Percentiles rank a stretch among this genome's conserved stretches.
Evolutionary conservation across 1,139 yeast genomes (phyloP).

Genomic region (Blastobotrys serpentis): DNA sequence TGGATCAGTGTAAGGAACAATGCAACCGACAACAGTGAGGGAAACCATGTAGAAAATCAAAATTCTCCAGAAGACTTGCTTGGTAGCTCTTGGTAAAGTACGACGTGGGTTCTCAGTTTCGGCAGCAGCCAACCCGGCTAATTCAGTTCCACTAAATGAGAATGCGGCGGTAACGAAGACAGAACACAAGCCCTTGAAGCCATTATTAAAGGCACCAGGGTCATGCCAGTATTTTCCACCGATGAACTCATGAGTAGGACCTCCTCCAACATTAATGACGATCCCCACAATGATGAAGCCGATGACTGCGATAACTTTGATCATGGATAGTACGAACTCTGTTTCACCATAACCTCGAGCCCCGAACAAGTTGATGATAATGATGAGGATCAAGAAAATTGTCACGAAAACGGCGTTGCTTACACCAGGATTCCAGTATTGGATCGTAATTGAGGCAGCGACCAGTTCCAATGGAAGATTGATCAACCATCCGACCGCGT

Average conservation of each 20-base stretch:
- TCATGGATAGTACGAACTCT: conserved; percentile 56
- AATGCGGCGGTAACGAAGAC: conserved; percentile 83
- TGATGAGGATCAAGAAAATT: conserved; percentile 58
- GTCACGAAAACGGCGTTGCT: conserved; percentile 68
- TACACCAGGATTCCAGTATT: conserved; percentile 58
- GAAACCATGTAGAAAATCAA: conserved; percentile 61
- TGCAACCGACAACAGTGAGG: conserved; percentile 56
- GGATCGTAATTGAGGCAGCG: conserved; percentile 70
- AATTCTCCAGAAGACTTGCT: conserved; percentile 72
- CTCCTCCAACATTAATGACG: conserved; percentile 65
- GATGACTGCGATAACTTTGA: conserved; percentile 57
- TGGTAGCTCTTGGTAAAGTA: conserved; percentile 62
- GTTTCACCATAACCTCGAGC: conserved; percentile 75
- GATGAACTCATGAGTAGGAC: conserved; percentile 61
- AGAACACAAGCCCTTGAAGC: conserved; percentile 73
- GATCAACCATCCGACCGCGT: conserved; percentile 73
- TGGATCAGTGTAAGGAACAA: conserved; percentile 63
- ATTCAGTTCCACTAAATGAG: conserved; percentile 79
- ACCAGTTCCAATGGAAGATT: conserved; percentile 73
- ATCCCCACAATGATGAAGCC: conserved; percentile 67
- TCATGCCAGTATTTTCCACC: conserved; percentile 61
- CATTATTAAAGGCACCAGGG: conserved; percentile 64
- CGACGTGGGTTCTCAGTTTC: conserved; percentile 72
- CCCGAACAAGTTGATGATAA: conserved; percentile 62
- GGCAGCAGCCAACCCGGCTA: conserved; percentile 79